Evolutionary conservation across 2,329 filamentous ascomycete genomes (phyloP).

Genomic region (Pseudogymnoascus sp.): DNA sequence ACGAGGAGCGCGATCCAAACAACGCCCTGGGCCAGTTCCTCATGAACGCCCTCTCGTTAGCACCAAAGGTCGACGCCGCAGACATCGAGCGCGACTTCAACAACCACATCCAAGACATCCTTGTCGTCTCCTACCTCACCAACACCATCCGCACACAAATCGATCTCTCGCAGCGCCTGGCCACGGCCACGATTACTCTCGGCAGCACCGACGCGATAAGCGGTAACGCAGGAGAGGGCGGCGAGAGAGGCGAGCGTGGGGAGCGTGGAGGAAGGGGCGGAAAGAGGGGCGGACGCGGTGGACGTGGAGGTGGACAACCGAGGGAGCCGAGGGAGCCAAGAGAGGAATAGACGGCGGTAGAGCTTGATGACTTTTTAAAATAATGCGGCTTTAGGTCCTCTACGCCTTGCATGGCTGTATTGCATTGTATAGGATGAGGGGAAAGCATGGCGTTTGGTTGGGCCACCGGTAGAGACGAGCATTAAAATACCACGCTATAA

Average conservation of each 20-base stretch:
- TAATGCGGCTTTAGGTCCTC: constrained; percentile 22
- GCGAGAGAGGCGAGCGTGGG: constrained; percentile 38
- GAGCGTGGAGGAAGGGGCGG: constrained; percentile 30
- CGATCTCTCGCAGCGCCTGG: constrained; percentile 90
- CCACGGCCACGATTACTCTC: constrained; percentile 62
- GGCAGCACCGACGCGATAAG: constrained; percentile 37
- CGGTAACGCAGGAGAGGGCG: constrained; percentile 27
- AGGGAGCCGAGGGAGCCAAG: constrained; percentile 42
- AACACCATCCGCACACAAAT: constrained; percentile 99
- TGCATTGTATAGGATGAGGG: constrained; percentile 29
- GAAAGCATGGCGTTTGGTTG: constrained; percentile 29
- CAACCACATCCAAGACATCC: constrained; percentile 98
- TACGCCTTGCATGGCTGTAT: constrained; percentile 21
- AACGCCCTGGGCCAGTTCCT: constrained; percentile 91
- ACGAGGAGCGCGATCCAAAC: constrained; percentile 84
- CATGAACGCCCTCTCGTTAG: constrained; percentile 84
- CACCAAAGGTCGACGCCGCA: constrained; percentile 84
- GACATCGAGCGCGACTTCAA: constrained; percentile 98
- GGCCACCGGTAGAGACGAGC: constrained; percentile 7
- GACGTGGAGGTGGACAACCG: constrained; percentile 39
- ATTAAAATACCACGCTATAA: constrained; percentile 9
- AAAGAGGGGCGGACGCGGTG: constrained; percentile 37
- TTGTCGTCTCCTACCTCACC: constrained; percentile 95
- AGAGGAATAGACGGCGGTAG: constrained; percentile 30
- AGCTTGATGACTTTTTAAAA: constrained; percentile 7